Percentiles rank a stretch among this genome's conserved stretches.
phyloP scores from a whole-genome alignment of 2,329 filamentous ascomycete species.

The Seiridium unicorne region DNA sequence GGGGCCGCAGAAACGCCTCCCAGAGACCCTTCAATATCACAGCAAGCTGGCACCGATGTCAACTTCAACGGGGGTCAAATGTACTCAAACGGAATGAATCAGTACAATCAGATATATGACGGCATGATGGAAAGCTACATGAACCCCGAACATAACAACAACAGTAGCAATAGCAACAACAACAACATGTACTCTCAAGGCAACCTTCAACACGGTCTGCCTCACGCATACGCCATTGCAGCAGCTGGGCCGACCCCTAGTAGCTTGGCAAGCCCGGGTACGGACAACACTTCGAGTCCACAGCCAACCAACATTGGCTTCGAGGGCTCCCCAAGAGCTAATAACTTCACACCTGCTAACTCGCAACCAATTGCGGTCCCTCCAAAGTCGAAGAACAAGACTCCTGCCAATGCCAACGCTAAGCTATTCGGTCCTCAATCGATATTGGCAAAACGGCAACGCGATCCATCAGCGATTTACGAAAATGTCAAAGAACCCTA shows the following conservation, averaged over 20 bases:
- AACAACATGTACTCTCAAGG: slow-evolving; percentile 53
- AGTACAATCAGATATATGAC: slow-evolving; percentile 51
- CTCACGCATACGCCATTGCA: slow-evolving; percentile 64
- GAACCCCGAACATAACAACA: slow-evolving; percentile 45
- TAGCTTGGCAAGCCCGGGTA: slow-evolving; percentile 63
- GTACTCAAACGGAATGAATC: slow-evolving; percentile 50
- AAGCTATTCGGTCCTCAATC: slow-evolving; percentile 41
- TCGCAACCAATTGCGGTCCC: slow-evolving; percentile 29
- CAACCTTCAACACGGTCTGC: slow-evolving; percentile 60
- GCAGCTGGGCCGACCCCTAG: slow-evolving; percentile 51
- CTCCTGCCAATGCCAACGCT: slow-evolving; percentile 28
- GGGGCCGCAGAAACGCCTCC: slow-evolving; percentile 78
- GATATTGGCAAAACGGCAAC: slow-evolving; percentile 56
- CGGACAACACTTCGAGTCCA: slow-evolving; percentile 61
- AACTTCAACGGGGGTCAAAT: slow-evolving; percentile 41
- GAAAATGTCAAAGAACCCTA: slow-evolving; percentile 88
- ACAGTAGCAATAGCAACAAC: slow-evolving; percentile 27
- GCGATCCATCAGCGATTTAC: slow-evolving; percentile 84
- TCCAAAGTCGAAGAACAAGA: slow-evolving; percentile 43
- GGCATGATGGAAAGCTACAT: slow-evolving; percentile 52
- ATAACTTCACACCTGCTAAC: slow-evolving; percentile 29
- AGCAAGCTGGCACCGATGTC: slow-evolving; percentile 34
- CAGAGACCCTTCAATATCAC: slow-evolving; percentile 54
- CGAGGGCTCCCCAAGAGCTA: slow-evolving; percentile 52
- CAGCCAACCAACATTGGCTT: slow-evolving; percentile 51